phyloP scores from a whole-genome alignment of 176 grass and related monocot species.

The Elaeis guineensis region DNA sequence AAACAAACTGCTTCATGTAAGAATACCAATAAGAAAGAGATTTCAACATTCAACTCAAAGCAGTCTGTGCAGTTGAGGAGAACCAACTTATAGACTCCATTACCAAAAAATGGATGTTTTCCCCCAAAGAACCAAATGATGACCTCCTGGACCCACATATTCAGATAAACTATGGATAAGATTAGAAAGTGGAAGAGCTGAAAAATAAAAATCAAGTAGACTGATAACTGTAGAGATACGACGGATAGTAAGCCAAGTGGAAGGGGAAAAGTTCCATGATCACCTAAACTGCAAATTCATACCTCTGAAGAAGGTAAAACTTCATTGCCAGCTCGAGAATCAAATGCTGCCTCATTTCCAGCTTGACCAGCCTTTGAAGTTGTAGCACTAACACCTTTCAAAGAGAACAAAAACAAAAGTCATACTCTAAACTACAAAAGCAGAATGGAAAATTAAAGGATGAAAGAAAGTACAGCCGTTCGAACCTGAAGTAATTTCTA shows the following conservation, averaged over 20 bases:
- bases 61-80: too few relatives aligned
- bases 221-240: too few relatives aligned
- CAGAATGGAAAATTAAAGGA: background rate
- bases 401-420: conserved; percentile 11
- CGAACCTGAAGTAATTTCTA: conserved; percentile 39
- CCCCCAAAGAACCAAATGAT: too few relatives aligned
- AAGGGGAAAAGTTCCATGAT: background rate
- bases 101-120: too few relatives aligned
- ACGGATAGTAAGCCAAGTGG: background rate
- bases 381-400: conserved; percentile 34
- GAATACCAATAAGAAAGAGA: too few relatives aligned
- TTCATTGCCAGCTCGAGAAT: conserved; percentile 42
- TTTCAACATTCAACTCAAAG: too few relatives aligned
- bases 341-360: conserved; percentile 27
- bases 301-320: conserved; percentile 46
- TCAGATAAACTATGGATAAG: too few relatives aligned
- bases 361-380: conserved; percentile 35
- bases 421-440: background rate
- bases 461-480: background rate
- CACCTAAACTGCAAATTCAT: conserved; percentile 10
- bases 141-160: too few relatives aligned
- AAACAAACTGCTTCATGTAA: too few relatives aligned
- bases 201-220: too few relatives aligned
- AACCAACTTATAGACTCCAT: too few relatives aligned
- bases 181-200: too few relatives aligned